Evolutionary conservation across 768 basidiomycete species (phyloP).

Genomic region (Kwoniella shandongensis): DNA sequence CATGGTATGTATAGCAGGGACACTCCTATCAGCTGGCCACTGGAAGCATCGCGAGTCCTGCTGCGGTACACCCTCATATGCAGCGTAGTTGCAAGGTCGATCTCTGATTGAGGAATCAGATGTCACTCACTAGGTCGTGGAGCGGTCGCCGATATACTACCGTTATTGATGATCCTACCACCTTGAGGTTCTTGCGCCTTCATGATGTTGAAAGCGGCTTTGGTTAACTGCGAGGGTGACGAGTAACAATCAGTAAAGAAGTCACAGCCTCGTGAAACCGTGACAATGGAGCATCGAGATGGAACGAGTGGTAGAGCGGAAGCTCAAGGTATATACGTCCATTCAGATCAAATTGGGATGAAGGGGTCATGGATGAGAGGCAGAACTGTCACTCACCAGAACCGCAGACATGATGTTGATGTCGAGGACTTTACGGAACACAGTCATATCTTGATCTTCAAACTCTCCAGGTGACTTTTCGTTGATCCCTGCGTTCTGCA

Average conservation of each 20-base stretch:
- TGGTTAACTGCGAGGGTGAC: constrained; percentile 58
- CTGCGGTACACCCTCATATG: no score
- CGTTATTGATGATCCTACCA: constrained; percentile 84
- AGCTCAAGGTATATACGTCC: no score
- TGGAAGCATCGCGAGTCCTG: no score
- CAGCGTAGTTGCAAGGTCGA: no score
- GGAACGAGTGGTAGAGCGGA: no score
- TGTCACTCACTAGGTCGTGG: constrained; percentile 52
- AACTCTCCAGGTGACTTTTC: constrained; percentile 58
- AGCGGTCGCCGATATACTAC: constrained; percentile 55
- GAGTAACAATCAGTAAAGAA: background rate
- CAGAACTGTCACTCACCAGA: constrained; percentile 52
- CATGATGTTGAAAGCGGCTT: constrained; percentile 72
- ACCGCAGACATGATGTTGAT: constrained; percentile 73
- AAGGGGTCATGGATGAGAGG: no score
- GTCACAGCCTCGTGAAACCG: no score
- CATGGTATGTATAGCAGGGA: no score
- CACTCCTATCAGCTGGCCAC: no score
- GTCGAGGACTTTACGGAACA: constrained; percentile 59
- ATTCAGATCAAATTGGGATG: no score
- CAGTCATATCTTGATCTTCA: constrained; percentile 60
- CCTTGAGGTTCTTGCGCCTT: constrained; percentile 71
- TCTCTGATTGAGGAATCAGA: no score
- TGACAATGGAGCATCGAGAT: no score
- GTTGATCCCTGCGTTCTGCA: constrained; percentile 74